Percentiles rank a stretch among this genome's conserved stretches.
These are phyloP conservation scores for Heliosperma pusillum DNA, from an alignment of 148 eudicot genomes.

Conservation along the genomic window DNA sequence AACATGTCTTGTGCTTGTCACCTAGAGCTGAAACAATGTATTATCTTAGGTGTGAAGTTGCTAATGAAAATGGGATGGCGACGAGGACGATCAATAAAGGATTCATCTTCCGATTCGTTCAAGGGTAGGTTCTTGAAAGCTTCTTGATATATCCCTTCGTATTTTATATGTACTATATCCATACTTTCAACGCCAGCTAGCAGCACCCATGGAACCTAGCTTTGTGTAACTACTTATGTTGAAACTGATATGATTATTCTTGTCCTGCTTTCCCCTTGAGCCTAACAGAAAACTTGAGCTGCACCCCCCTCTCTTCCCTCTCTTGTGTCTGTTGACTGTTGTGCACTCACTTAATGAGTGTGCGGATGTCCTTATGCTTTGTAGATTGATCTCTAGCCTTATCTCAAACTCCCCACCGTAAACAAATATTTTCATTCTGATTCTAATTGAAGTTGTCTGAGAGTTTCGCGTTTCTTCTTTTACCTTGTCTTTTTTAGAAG, in stretches of 20 bases:
- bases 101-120: constrained; percentile 44
- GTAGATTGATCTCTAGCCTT: background rate
- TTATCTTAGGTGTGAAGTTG: constrained; percentile 65
- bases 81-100: constrained; percentile 79
- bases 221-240: background rate
- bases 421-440: background rate
- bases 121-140: constrained; percentile 53
- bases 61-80: constrained; percentile 97
- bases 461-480: background rate
- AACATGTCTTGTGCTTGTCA: constrained; percentile 17
- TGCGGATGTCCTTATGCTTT: constrained; percentile 4
- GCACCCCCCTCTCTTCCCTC: background rate
- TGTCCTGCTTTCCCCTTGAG: background rate
- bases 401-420: background rate
- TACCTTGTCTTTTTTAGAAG: constrained; percentile 34
- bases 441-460: background rate
- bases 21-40: constrained; percentile 17
- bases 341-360: background rate
- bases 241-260: background rate
- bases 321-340: background rate
- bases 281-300: background rate
- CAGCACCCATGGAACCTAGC: background rate
- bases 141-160: constrained; percentile 5
- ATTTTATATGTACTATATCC: background rate
- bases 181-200: background rate